These are phyloP conservation scores for Emmonsiellopsis sp. DNA, from an alignment of 2,329 filamentous ascomycete species.

Conservation along the genomic window DNA sequence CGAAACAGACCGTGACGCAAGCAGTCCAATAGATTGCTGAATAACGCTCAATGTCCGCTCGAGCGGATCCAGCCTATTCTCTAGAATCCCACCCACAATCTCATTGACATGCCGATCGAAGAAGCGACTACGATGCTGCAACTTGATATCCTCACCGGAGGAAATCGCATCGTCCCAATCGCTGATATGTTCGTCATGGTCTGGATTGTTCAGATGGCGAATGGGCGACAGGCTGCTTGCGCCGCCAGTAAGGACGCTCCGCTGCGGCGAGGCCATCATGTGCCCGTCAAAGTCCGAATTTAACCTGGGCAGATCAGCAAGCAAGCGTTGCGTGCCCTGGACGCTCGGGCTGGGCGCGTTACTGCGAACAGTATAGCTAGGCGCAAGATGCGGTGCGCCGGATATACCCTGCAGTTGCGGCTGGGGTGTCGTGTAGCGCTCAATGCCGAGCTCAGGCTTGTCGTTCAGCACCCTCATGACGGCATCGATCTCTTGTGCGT, in stretches of 20 bases:
- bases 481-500: slow-evolving; percentile 69
- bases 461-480: slow-evolving; percentile 81
- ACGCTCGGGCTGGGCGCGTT: slow-evolving; percentile 67
- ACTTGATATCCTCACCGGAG: slow-evolving; percentile 72
- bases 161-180: slow-evolving; percentile 88
- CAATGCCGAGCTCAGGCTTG: slow-evolving; percentile 64
- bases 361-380: slow-evolving; percentile 41
- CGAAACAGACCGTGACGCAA: slow-evolving; percentile 48
- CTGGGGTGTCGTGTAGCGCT: slow-evolving; percentile 41
- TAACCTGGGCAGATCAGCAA: slow-evolving; percentile 36
- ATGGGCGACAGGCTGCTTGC: slow-evolving; percentile 41
- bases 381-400: slow-evolving; percentile 7
- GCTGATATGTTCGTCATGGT: slow-evolving; percentile 59
- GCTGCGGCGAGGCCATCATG: slow-evolving; percentile 46
- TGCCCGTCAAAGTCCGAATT: slow-evolving; percentile 29
- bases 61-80: slow-evolving; percentile 67
- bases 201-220: slow-evolving; percentile 52
- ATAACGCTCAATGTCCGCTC: slow-evolving; percentile 71
- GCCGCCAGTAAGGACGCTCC: slow-evolving; percentile 49
- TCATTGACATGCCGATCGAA: slow-evolving; percentile 87
- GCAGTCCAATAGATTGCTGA: slow-evolving; percentile 55
- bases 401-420: slow-evolving; percentile 6
- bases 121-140: slow-evolving; percentile 72
- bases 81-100: slow-evolving; percentile 67
- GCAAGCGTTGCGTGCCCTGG: slow-evolving; percentile 41